A percentile compares a stretch with the other conserved stretches of the same genome.
Evolutionary conservation across 1,284 basidiomycete species (phyloP).

Genomic region (Leccinum subfulvum): DNA sequence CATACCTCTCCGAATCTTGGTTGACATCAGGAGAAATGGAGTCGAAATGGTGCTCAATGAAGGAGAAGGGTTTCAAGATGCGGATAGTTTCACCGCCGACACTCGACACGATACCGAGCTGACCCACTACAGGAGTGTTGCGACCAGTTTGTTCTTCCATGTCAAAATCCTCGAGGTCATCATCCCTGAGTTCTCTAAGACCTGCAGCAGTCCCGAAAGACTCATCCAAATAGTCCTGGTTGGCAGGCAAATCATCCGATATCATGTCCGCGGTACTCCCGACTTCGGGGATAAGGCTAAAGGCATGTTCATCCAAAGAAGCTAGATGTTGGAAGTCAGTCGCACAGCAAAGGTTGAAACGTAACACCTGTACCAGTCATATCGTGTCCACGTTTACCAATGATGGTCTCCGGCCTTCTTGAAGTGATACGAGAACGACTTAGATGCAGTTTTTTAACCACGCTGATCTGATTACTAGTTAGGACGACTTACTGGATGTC

Average conservation of each 20-base stretch:
- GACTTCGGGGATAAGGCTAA: slow-evolving; percentile 69
- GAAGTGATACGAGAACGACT: slow-evolving; percentile 15
- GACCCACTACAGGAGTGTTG: slow-evolving; percentile 25
- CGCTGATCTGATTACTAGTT: not conserved
- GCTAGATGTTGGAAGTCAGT: slow-evolving; percentile 40
- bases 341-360: not conserved
- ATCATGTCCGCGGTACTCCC: slow-evolving; percentile 86
- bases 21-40: slow-evolving; percentile 55
- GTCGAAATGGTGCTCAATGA: slow-evolving; percentile 75
- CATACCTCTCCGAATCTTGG: slow-evolving; percentile 49
- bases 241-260: slow-evolving; percentile 86
- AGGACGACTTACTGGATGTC: slow-evolving; percentile 39
- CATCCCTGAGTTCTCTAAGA: slow-evolving; percentile 65
- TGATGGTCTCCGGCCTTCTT: slow-evolving; percentile 11
- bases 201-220: slow-evolving; percentile 78
- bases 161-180: slow-evolving; percentile 69
- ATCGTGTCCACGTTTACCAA: slow-evolving; percentile 16
- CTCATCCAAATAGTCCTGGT: slow-evolving; percentile 83
- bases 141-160: slow-evolving; percentile 39
- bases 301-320: slow-evolving; percentile 85
- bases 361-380: slow-evolving; percentile 33
- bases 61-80: slow-evolving; percentile 63
- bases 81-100: slow-evolving; percentile 85
- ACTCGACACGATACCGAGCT: slow-evolving; percentile 55
- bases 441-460: slow-evolving; percentile 3